Percentiles rank a stretch among this genome's conserved stretches.
phyloP scores from a whole-genome alignment of 495 filamentous ascomycete species.

The Penicillium malachiteum region DNA sequence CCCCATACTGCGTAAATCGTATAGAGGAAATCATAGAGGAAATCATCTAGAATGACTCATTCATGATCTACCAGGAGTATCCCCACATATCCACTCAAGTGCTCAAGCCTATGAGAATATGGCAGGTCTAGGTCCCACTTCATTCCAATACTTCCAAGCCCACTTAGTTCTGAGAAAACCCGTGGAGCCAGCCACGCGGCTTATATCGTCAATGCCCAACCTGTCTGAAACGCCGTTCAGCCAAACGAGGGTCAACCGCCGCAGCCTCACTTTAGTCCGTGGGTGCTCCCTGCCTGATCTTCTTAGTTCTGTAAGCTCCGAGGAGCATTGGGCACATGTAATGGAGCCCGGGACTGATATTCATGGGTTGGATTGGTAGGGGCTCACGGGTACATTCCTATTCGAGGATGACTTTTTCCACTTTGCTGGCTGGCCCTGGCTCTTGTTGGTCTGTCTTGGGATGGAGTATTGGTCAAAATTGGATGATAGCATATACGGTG shows the following conservation, averaged over 20 bases:
- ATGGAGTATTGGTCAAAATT: constrained; percentile 1
- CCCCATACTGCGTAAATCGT: neutral
- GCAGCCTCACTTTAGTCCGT: constrained; percentile 23
- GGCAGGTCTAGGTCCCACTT: neutral
- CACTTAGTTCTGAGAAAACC: neutral
- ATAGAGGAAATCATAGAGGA: neutral
- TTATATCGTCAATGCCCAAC: constrained; percentile 21
- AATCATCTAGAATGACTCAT: neutral
- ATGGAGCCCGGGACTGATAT: neutral
- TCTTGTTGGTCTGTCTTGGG: neutral
- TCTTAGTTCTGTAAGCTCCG: constrained; percentile 1
- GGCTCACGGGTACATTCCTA: constrained; percentile 7
- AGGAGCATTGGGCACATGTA: constrained; percentile 17
- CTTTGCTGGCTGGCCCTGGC: neutral
- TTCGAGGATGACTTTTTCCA: constrained; percentile 7
- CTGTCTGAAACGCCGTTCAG: constrained; percentile 10
- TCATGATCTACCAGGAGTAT: neutral
- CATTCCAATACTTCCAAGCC: too few relatives aligned
- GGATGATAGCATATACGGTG: neutral
- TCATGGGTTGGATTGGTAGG: constrained; percentile 3
- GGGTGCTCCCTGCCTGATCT: constrained; percentile 18
- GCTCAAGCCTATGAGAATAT: neutral
- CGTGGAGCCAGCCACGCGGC: constrained; percentile 5
- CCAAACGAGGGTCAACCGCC: constrained; percentile 3
- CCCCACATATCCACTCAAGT: neutral